Evolutionary conservation across 345 rosid genomes (phyloP), one percentile per base, ranked within the genome.

Genomic region (Salix dunnii): DNA sequence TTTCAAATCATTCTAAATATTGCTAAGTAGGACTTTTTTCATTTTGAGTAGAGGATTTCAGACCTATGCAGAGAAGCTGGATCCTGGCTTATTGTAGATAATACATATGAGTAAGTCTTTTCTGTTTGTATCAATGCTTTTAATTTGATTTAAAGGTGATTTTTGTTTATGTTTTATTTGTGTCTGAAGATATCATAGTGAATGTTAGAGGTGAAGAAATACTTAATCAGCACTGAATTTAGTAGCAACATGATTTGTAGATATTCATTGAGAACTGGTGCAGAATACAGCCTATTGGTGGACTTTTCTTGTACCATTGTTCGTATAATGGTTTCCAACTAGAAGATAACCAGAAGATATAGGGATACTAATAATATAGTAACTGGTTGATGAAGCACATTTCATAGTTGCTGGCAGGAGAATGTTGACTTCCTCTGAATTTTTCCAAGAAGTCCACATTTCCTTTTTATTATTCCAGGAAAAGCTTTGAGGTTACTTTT

Each of bases 51-150:
- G 97, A 96, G 96, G 88, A 93, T 96, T 73, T 92, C 98, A 67
- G 84, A 91, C 81, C 73, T 93, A 63, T 96, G 98, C 88, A 86
- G 73, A 74, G 78, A 84, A 67, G 93, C 97, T 72, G 98, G 99
- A 64, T 91, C 92, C 78, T 96, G 98, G 99, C 94, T 96, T 68
- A 89, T 96, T 76, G 94, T 96, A 13, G 99, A 96, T 84, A 96
- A 96, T 81, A 96, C 99, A 76, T 96, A 91, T 6, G 99, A 96
- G 99, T 93, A 87, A 88, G 97, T 84, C 61, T 66, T 79, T 72
- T 84, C 70, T 66, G 65, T 68, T 71, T 80, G 49, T 30, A 64
- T 48, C 61, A 25, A 33, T 9, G 20, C 25, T 70, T 20, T 77
- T 20, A 16, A 23, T 49, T 58, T 58, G 64, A 9, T 67, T 21